These are phyloP conservation scores for Alnus rubra DNA, from an alignment of 306 rosid species.

Conservation along the genomic window DNA sequence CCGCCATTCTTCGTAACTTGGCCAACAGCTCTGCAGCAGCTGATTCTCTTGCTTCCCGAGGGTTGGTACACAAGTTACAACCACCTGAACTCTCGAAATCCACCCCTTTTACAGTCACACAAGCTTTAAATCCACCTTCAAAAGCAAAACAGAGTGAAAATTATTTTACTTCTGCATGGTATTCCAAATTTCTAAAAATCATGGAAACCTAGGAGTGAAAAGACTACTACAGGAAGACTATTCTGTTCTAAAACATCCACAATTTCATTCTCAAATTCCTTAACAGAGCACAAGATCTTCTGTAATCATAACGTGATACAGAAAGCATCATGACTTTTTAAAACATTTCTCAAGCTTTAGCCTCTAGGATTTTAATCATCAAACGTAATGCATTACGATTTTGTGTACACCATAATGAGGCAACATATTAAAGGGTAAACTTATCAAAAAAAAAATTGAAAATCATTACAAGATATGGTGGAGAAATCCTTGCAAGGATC, in stretches of 20 bases:
- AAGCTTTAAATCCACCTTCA: slow-evolving; percentile 67
- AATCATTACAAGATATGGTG: neutral
- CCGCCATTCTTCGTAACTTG: slow-evolving; percentile 28
- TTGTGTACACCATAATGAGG: neutral
- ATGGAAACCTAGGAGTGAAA: too few species aligned
- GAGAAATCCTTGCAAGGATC: neutral
- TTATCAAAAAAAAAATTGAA: neutral
- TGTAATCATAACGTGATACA: neutral
- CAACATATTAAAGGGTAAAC: neutral
- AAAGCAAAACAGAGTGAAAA: neutral
- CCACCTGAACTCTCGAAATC: slow-evolving; percentile 51
- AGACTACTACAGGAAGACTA: too few species aligned
- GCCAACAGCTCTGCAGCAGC: slow-evolving; percentile 48
- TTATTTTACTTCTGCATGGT: neutral
- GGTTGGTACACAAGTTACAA: slow-evolving; percentile 34
- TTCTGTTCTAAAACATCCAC: neutral
- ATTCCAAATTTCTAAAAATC: neutral
- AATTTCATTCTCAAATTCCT: neutral
- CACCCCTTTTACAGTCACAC: slow-evolving; percentile 48
- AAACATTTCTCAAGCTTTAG: neutral
- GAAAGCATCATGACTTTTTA: neutral
- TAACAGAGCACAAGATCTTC: neutral
- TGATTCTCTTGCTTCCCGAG: slow-evolving; percentile 50
- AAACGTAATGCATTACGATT: too few species aligned
- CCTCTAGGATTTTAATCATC: neutral